Evolutionary conservation across 139 green algal genomes (phyloP), one percentile per base, ranked within the genome.

Genomic region (Chlorella sp.): DNA sequence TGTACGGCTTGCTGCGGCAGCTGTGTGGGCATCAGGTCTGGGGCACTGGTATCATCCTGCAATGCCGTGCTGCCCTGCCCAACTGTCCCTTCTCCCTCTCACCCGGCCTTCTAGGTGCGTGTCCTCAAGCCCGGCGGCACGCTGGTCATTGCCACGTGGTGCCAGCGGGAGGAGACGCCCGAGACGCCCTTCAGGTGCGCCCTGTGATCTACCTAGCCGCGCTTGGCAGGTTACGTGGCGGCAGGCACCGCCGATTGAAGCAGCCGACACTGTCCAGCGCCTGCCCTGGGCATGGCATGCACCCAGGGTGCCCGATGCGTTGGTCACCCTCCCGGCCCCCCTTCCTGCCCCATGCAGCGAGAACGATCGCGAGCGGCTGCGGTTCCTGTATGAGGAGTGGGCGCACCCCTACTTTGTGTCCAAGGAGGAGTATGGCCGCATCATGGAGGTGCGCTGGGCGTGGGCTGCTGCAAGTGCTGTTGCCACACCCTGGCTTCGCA

Each of bases 311-410:
- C 26, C 26, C 26, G 26, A 69, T 20, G 22, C 2, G 26, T 36
- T 11, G 46, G 46, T 8, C 11, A 11, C 46, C 46, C 46, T 54
- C 26, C 24, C 30, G 1, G 62, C 26, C 30, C 13, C 22, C 56
- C 56, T 65, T 16, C 56, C 64, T 70, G 64, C 32, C 34, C 64
- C 14, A 8, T 44, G 81, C 81, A 96, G 88, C 34, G 43, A 89
- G 32, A 48, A 92, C 34, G 96, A 99, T 20, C 94, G 92, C 84
- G 83, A 87, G 28, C 86, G 95, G 41, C 91, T 99, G 64, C 86
- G 96, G 80, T 99, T 98, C 87, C 87, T 99, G 86, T 99, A 98
- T 74, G 94, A 98, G 40, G 96, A 99, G 90, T 98, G 95, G 95
- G 96, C 96, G 34, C 96, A 99, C 89, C 96, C 96, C 60, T 98